phyloP scores from a whole-genome alignment of 176 grass and related monocot genomes.

The Avena insularis region DNA sequence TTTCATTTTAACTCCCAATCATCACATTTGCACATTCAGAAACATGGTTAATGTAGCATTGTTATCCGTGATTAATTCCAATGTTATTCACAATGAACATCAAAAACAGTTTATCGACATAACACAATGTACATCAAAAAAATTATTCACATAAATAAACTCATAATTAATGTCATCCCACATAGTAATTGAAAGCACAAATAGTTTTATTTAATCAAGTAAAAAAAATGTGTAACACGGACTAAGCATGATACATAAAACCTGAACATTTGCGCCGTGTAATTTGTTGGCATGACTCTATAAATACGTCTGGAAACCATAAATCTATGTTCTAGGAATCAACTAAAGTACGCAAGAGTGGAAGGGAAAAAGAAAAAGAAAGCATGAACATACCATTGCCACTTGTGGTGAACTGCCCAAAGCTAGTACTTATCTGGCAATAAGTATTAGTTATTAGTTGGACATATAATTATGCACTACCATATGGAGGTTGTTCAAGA shows the following conservation, averaged over 20 bases:
- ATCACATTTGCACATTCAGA: neutral
- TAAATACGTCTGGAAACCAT: neutral
- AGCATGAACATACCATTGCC: neutral
- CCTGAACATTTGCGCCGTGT: neutral
- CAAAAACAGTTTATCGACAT: neutral
- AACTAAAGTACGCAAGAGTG: neutral
- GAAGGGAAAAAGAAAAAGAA: neutral
- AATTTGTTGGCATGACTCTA: neutral
- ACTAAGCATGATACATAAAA: neutral
- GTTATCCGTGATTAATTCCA: neutral
- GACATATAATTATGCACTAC: neutral
- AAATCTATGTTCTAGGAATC: neutral
- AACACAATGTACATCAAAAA: neutral
- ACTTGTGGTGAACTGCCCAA: too few relatives aligned
- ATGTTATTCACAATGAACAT: neutral
- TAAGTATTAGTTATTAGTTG: neutral
- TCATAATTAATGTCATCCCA: neutral
- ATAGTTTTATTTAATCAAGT: neutral
- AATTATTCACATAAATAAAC: neutral
- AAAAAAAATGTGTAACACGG: neutral
- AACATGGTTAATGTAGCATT: neutral
- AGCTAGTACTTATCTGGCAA: neutral
- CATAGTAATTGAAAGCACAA: neutral
- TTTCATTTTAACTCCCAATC: neutral
- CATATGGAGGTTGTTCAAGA: neutral